These are phyloP conservation scores for Pouteria glomerata DNA, from an alignment of 148 eudicot genomes.

Conservation along the genomic window DNA sequence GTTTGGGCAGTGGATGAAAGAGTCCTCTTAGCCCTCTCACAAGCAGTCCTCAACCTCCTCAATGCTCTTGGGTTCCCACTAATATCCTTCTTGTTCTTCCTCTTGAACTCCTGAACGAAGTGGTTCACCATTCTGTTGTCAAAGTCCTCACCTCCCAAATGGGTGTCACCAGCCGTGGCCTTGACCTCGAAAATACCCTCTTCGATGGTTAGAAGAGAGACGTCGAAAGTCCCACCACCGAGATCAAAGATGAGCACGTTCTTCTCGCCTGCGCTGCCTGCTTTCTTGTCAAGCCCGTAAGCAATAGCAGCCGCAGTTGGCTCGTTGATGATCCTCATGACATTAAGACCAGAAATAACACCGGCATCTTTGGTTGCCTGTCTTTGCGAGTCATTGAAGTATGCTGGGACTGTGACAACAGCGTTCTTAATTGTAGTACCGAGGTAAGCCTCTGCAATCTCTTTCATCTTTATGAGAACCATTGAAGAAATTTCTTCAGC, in stretches of 20 bases:
- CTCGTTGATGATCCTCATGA: conserved; percentile 52
- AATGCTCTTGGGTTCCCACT: conserved; percentile 47
- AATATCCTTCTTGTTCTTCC: conserved; percentile 58
- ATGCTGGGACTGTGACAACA: conserved; percentile 52
- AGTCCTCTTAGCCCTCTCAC: conserved; percentile 52
- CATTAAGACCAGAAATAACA: conserved; percentile 44
- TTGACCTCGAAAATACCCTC: conserved; percentile 57
- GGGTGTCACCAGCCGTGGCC: conserved; percentile 53
- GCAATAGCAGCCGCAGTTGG: conserved; percentile 61
- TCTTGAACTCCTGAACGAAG: conserved; percentile 49
- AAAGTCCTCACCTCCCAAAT: conserved; percentile 52
- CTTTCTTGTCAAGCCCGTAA: conserved; percentile 51
- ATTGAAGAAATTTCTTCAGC: conserved; percentile 51
- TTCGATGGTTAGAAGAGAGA: conserved; percentile 40
- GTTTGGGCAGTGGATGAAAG: conserved; percentile 47
- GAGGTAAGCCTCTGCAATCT: conserved; percentile 47
- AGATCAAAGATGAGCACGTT: conserved; percentile 48
- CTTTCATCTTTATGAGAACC: conserved; percentile 48
- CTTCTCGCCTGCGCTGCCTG: conserved; percentile 39
- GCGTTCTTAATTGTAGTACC: conserved; percentile 43
- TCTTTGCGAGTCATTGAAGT: conserved; percentile 52
- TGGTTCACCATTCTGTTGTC: conserved; percentile 54
- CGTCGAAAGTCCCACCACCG: conserved; percentile 56
- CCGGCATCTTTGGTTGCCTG: conserved; percentile 58
- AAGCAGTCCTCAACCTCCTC: conserved; percentile 53